Conservation (phyloP, 768 basidiomycete genomes). For the Phylloporus rhodoxanthus region DNA sequence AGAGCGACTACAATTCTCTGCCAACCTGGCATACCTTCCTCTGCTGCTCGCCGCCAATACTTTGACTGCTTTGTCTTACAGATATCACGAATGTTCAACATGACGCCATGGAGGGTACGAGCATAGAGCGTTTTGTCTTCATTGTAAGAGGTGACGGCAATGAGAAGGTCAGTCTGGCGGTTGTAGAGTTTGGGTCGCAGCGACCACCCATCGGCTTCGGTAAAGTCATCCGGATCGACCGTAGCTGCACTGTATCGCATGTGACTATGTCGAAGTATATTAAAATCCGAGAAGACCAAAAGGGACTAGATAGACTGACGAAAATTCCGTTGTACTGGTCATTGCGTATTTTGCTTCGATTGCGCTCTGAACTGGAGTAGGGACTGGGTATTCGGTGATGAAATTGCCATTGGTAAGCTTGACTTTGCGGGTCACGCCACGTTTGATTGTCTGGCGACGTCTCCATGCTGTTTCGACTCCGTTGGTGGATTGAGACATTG, state of each 20-base stretch:
- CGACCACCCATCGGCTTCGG: conserved; percentile 73
- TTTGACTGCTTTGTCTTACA: conserved; percentile 94
- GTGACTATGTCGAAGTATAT: conserved; percentile 39
- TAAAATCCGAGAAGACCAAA: not conserved
- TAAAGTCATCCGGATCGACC: conserved; percentile 86
- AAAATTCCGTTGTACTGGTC: conserved; percentile 81
- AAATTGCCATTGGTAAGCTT: conserved; percentile 92
- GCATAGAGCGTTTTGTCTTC: conserved; percentile 91
- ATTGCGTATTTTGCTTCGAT: conserved; percentile 74
- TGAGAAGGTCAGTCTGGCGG: conserved; percentile 87
- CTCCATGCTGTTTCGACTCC: conserved; percentile 59
- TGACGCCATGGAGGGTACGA: conserved; percentile 89
- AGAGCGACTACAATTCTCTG: conserved; percentile 87
- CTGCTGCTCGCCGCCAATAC: conserved; percentile 79
- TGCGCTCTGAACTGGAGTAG: conserved; percentile 75
- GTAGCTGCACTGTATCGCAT: conserved; percentile 95
- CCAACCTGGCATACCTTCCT: conserved; percentile 84
- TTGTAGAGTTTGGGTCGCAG: conserved; percentile 80
- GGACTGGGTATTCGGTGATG: conserved; percentile 85
- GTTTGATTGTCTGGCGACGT: conserved; percentile 85
- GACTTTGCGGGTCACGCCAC: conserved; percentile 90
- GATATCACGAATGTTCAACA: conserved; percentile 97
- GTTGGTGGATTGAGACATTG: conserved; percentile 48
- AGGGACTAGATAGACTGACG: conserved; percentile 46
- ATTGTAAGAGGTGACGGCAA: conserved; percentile 91